Conservation (phyloP, 225 moss, liverwort and hornwort species). For the Antitrichia curtipendula region DNA sequence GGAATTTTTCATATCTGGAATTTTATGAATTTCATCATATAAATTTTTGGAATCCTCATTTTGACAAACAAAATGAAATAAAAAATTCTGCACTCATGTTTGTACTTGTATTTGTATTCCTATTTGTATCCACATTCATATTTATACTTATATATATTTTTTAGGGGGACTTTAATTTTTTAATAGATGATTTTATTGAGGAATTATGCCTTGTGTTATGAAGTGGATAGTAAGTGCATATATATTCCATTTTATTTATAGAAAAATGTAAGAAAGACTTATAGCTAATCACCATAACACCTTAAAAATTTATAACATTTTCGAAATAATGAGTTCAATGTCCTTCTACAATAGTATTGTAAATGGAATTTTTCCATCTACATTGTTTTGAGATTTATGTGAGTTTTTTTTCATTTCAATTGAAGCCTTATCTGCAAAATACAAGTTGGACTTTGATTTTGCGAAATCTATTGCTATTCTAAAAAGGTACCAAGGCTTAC, state of each 20-base stretch:
- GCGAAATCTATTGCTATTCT: neutral
- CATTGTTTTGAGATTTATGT: rapidly evolving
- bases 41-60: no score
- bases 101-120: neutral
- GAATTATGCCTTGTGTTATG: neutral
- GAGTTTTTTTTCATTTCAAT: neutral
- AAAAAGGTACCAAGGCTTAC: neutral
- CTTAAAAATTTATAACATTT: neutral
- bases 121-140: neutral
- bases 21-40: neutral
- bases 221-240: neutral
- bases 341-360: neutral
- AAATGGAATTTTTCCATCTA: no score
- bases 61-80: neutral
- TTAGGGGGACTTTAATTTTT: neutral
- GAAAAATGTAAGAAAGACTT: neutral
- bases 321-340: neutral
- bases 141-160: neutral
- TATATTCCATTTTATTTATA: neutral
- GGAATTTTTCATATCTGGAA: rapidly evolving
- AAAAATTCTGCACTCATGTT: neutral
- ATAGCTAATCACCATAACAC: no score
- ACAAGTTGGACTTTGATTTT: neutral
- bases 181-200: neutral
- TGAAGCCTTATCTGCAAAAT: neutral